Conservation (phyloP, 768 basidiomycete species). For the Lentinus brumalis region DNA sequence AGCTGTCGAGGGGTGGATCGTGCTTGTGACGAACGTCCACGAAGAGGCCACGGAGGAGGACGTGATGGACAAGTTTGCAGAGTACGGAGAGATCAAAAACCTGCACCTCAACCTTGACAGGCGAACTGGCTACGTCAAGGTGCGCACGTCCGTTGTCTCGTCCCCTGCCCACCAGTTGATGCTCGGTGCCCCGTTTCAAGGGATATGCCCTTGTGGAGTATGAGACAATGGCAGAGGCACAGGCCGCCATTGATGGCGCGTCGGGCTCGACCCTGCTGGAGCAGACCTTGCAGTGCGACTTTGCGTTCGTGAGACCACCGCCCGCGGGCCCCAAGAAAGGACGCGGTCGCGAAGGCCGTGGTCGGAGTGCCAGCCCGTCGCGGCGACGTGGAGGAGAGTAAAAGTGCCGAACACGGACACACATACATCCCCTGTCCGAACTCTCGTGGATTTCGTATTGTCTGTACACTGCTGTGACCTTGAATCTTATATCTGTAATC, state of each 20-base stretch:
- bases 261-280: conserved; percentile 83
- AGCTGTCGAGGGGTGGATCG: conserved; percentile 99
- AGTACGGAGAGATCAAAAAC: conserved; percentile 98
- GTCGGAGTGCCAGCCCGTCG: conserved; percentile 80
- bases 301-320: conserved; percentile 86
- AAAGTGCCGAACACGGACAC: not conserved
- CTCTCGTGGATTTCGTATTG: not conserved
- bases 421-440: not conserved
- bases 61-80: conserved; percentile 92
- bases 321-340: conserved; percentile 82
- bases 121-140: conserved; percentile 98
- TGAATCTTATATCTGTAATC: too few relatives aligned
- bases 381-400: conserved; percentile 42
- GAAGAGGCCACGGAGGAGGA: conserved; percentile 99
- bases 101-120: conserved; percentile 95
- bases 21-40: conserved; percentile 93
- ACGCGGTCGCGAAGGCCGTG: conserved; percentile 61
- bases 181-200: conserved; percentile 43
- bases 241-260: conserved; percentile 90
- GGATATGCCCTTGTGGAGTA: conserved; percentile 99
- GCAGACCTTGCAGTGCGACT: conserved; percentile 87
- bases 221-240: conserved; percentile 92
- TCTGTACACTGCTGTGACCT: too few relatives aligned
- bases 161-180: not conserved
- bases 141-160: conserved; percentile 34